Base-by-base conservation (phyloP, 2,329 filamentous ascomycete genomes). In the Ceratocystis cacaofunesta region DNA sequence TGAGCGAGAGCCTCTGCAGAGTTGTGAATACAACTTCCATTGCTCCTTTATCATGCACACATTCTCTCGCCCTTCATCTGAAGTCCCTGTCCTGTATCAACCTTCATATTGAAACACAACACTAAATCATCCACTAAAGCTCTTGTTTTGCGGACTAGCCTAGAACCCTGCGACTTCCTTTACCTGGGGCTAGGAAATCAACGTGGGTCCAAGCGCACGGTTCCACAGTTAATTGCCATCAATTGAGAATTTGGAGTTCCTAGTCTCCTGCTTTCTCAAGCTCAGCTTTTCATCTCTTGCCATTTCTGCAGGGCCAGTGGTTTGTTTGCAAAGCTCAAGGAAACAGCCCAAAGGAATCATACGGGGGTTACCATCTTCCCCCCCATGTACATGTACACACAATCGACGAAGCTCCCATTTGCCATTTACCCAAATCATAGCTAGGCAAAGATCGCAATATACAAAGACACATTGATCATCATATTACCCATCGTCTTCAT, bases 151-250 rank as follows among this genome's bases (percentile, higher is more conserved):
- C 55, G 17, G 55, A n/a, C 55, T 17, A 25, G 55, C 10, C 55
- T 32, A 25, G 55, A 58, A 58, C 55, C 55, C 55, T 58, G 55
- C 43, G 32, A 43, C 44, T 50, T 46, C 61, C 61, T 32, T 32
- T 25, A 48, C 19, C 61, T 46, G 25, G 46, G 22, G 46, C 61
- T 50, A 62, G 41, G 41, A 62, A 62, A 50, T 62, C 61, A 62
- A 50, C n/a, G 25, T 32, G 30, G 61, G 61, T 25, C 61, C 61
- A 62, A 62, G 61, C 61, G 61, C 61, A 62, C 61, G 15, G 61
- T 50, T 62, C 61, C 61, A 62, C 22, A 48, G 41, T 41, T 62
- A 28, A 58, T 58, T 58, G 55, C 55, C 30, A 58, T 52, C 55
- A 36, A 36, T n/a, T 58, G 55, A 15, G 28, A 58, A 32, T 58